Percentiles rank a stretch among this genome's conserved stretches.
phyloP scores from a whole-genome alignment of 306 rosid species.

The Astragalus membranaceus region DNA sequence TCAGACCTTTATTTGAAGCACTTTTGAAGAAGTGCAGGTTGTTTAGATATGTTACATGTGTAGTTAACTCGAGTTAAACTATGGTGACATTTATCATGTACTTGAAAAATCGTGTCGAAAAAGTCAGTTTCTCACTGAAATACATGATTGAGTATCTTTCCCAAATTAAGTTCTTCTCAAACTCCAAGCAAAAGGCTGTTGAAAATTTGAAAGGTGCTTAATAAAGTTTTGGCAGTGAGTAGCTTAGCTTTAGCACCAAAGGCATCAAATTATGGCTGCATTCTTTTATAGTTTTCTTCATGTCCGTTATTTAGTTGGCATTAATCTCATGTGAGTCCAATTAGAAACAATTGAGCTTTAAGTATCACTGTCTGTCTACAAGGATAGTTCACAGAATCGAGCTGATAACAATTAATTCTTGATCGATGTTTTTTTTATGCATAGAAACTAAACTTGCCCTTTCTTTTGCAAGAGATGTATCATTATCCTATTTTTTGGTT shows the following conservation, averaged over 20 bases:
- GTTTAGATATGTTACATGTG: not conserved
- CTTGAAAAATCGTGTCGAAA: not conserved
- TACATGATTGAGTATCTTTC: conserved; percentile 37
- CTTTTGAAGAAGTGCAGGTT: conserved; percentile 15
- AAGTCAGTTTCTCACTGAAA: conserved; percentile 11
- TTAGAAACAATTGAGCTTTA: conserved; percentile 19
- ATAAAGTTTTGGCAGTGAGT: conserved; percentile 58
- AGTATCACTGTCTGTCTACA: conserved; percentile 18
- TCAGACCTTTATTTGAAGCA: not conserved
- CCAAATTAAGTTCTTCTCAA: conserved; percentile 26
- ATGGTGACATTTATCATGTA: not conserved
- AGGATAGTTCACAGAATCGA: not conserved
- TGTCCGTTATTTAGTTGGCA: conserved; percentile 26
- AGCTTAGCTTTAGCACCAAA: conserved; percentile 36
- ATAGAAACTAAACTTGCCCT: too few species aligned
- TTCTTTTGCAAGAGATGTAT: too few species aligned
- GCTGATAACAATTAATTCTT: too few species aligned
- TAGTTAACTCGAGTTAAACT: not conserved
- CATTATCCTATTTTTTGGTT: too few species aligned
- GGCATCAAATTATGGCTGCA: conserved; percentile 60
- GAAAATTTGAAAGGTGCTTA: conserved; percentile 35
- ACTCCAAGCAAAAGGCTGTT: conserved; percentile 28
- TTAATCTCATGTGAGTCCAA: conserved; percentile 48
- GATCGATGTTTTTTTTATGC: too few species aligned
- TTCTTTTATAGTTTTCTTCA: conserved; percentile 44